A percentile compares a stretch with the other conserved stretches of the same genome.
These are phyloP conservation scores for Blastobotrys aristatus DNA, from an alignment of 1,139 yeast species.

Conservation along the genomic window DNA sequence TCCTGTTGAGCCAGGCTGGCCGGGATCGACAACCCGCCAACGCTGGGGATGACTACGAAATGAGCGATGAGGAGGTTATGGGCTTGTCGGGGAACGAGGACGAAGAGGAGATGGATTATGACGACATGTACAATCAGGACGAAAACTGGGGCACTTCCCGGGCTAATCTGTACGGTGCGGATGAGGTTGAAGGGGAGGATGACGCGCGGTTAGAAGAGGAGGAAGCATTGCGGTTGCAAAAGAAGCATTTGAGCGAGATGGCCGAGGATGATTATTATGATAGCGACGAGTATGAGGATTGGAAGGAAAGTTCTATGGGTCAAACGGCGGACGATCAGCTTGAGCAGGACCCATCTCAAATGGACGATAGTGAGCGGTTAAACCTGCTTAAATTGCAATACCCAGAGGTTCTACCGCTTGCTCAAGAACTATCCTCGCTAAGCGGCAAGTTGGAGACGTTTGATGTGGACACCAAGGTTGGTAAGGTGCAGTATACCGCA, in stretches of 20 bases:
- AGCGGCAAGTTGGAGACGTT: constrained; percentile 43
- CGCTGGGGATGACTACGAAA: constrained; percentile 36
- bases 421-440: constrained; percentile 55
- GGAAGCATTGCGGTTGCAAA: constrained; percentile 86
- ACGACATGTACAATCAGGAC: constrained; percentile 37
- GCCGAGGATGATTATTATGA: constrained; percentile 79
- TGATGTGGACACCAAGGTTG: constrained; percentile 25
- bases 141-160: constrained; percentile 77
- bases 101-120: constrained; percentile 26
- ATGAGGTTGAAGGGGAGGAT: constrained; percentile 67
- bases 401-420: constrained; percentile 81
- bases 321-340: constrained; percentile 28
- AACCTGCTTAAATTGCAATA: constrained; percentile 33
- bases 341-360: constrained; percentile 35
- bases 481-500: constrained; percentile 56
- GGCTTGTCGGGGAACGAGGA: constrained; percentile 34
- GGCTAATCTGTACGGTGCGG: constrained; percentile 80
- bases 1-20: constrained; percentile 57
- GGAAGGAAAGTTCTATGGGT: constrained; percentile 30
- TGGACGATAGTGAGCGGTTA: constrained; percentile 38
- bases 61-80: constrained; percentile 50
- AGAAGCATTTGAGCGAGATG: constrained; percentile 74
- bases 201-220: constrained; percentile 74
- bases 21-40: constrained; percentile 21
- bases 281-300: constrained; percentile 66